Conservation (phyloP, 495 filamentous ascomycete species). For the Evansstolkia leycettana region DNA sequence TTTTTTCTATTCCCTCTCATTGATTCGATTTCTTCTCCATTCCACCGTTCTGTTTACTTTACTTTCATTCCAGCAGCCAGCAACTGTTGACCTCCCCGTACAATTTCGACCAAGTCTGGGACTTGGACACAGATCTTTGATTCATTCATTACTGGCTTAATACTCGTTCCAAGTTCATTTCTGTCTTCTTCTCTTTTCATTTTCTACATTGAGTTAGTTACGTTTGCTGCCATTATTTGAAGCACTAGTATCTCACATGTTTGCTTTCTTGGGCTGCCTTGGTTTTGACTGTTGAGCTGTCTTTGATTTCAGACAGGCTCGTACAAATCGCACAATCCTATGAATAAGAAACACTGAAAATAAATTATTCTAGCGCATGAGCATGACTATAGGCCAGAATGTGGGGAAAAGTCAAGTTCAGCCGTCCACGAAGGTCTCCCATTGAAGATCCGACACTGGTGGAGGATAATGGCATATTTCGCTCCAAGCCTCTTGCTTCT, state of each 20-base stretch:
- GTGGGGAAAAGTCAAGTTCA: constrained; percentile 32
- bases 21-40: too few species aligned
- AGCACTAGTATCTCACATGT: too few species aligned
- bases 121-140: not conserved
- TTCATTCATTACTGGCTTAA: not conserved
- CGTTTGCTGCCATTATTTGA: too few species aligned
- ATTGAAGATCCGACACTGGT: constrained; percentile 34
- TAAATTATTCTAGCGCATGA: not conserved
- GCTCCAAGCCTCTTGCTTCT: constrained; percentile 10
- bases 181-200: constrained; percentile 1
- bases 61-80: too few species aligned
- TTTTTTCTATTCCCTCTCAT: too few species aligned
- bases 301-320: not conserved
- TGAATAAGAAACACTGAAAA: too few species aligned
- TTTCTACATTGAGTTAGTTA: too few species aligned
- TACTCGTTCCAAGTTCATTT: constrained; percentile 2
- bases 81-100: too few species aligned
- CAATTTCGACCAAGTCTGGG: not conserved
- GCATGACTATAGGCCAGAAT: constrained; percentile 14
- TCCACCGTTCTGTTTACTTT: too few species aligned
- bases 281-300: too few species aligned
- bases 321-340: too few species aligned
- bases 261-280: too few species aligned
- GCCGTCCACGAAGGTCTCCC: constrained; percentile 27
- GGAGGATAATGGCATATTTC: constrained; percentile 11